Percentiles rank a stretch among this genome's conserved stretches.
Evolutionary conservation across 225 moss, liverwort and hornwort genomes (phyloP).

Genomic region (Polytrichum formosum): DNA sequence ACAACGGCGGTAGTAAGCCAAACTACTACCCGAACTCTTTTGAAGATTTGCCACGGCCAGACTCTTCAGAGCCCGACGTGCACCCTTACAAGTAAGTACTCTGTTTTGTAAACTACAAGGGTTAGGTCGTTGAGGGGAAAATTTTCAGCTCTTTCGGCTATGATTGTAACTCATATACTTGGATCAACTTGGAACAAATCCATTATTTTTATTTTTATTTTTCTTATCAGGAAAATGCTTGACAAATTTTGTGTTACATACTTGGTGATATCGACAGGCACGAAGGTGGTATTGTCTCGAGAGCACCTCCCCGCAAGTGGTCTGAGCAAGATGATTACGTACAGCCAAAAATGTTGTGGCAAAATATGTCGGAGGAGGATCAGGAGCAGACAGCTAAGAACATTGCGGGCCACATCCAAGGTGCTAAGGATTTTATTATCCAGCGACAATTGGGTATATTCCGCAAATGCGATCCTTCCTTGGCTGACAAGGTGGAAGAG

Average conservation of each 20-base stretch:
- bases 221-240: not conserved
- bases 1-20: conserved; percentile 76
- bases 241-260: not conserved
- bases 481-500: conserved; percentile 57
- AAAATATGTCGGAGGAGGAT: conserved; percentile 55
- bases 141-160: not conserved
- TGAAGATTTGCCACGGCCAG: conserved; percentile 67
- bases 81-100: conserved; percentile 61
- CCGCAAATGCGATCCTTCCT: conserved; percentile 38
- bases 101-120: too few species aligned
- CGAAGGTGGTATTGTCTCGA: conserved; percentile 64
- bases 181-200: not conserved
- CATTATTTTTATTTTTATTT: not conserved
- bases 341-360: conserved; percentile 70
- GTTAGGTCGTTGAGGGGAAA: too few species aligned
- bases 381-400: conserved; percentile 66
- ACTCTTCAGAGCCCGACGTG: conserved; percentile 57
- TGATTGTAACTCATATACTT: not conserved
- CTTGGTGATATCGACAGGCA: conserved; percentile 30
- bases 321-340: conserved; percentile 63
- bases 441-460: conserved; percentile 70
- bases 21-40: conserved; percentile 92
- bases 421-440: conserved; percentile 54
- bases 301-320: conserved; percentile 50
- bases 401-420: conserved; percentile 72